These are phyloP conservation scores for Neospermospora avenae DNA, from an alignment of 2,329 filamentous ascomycete species.

Conservation along the genomic window DNA sequence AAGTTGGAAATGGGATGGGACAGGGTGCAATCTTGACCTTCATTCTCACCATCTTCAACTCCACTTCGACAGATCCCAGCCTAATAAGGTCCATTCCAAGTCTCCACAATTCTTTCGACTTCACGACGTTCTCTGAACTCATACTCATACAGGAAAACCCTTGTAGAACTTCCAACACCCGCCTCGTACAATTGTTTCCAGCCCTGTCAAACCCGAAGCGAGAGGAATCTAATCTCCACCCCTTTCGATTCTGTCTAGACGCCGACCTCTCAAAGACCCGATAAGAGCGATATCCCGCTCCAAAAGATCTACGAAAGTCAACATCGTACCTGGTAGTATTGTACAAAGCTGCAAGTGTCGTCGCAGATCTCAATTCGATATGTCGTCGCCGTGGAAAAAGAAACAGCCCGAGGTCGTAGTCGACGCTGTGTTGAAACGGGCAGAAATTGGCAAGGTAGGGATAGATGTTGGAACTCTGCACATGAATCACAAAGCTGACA, in stretches of 20 bases:
- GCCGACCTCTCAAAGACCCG: constrained; percentile 15
- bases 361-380: constrained; percentile 29
- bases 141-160: neutral
- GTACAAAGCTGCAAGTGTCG: neutral
- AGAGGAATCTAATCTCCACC: constrained; percentile 3
- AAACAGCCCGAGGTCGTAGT: constrained; percentile 62
- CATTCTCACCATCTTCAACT: neutral
- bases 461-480: constrained; percentile 28
- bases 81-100: neutral
- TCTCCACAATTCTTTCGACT: neutral
- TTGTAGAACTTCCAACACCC: no score
- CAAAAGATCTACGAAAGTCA: neutral
- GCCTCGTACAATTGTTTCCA: neutral
- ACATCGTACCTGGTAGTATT: neutral
- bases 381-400: constrained; percentile 58
- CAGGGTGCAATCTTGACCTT: neutral
- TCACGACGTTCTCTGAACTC: neutral
- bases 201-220: constrained; percentile 1
- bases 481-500: constrained; percentile 18
- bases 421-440: constrained; percentile 68
- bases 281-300: constrained; percentile 13
- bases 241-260: constrained; percentile 14
- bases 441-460: constrained; percentile 70
- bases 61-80: neutral
- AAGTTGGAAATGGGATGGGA: neutral